Evolutionary conservation across 2,329 filamentous ascomycete species (phyloP), one percentile per base, ranked within the genome.

Genomic region (Neofusicoccum kwambonambiense): DNA sequence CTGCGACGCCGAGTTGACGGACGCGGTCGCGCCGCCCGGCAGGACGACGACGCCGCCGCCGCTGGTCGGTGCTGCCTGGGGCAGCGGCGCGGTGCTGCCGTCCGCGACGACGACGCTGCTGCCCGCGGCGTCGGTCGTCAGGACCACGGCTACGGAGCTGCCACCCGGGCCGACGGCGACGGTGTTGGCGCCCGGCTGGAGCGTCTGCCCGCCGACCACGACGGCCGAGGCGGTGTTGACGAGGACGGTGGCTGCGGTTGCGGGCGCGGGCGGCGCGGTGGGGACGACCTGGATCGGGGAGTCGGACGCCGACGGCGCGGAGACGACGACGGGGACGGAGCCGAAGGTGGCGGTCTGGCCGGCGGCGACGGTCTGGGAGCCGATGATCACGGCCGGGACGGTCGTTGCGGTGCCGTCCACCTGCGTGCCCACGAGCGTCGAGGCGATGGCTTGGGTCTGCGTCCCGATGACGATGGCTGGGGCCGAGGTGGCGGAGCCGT

Each of bases 321-420:
- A 31, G 22, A 57, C 15, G 39, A 45, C 27, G 22, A 57, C n/a
- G 22, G 54, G 39, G 3, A 57, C n/a, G 15, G 54, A 34, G 54
- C 7, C 54, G 54, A 57, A 5, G 39, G 54, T 57, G 39, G 54
- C 54, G 22, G 54, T 57, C n/a, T 57, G 54, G 3, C 39, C 54
- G 15, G 54, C 54, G 6, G 54, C 11, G 39, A 57, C 6, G 39
- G 54, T 57, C 7, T 57, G 39, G 13, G 39, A n/a, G 15, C 54
- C 54, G 54, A 57, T 34, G 22, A 57, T 42, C 7, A 57, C 15
- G 54, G 35, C 54, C 3, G 39, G 39, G 39, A 57, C 19, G 13
- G 39, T 34, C 1, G 54, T 37, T 0, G 50, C 9, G 15, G 15
- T n/a, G 51, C 2, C 6, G 37, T 13, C 13, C 13, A 19, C 22